Base-by-base conservation (phyloP, 352 stramenopile genomes). In the Phytophthora syringae region DNA sequence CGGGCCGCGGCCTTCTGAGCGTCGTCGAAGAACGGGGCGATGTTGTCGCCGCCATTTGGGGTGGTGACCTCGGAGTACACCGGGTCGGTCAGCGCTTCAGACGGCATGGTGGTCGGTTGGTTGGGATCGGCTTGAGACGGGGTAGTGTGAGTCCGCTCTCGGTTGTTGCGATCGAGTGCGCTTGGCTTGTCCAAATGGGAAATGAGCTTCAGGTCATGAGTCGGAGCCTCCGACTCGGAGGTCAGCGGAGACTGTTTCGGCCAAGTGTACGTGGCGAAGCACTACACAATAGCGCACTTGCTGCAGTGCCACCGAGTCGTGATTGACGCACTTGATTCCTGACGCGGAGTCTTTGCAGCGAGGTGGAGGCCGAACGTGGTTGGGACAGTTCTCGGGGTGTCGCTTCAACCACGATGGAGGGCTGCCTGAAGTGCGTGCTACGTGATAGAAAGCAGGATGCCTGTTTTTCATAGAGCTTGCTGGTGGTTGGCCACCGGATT, bases 41-140 rank as follows among this genome's bases (percentile, higher is more conserved):
- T 42, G n/a, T 61, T 64, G 44, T 56, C 56, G 44, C 9, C 22
- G 13, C 32, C 44, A 18, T 34, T 64, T 32, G 56, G 56, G 22
- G 56, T 64, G 21, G 45, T 55, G 32, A 45, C 45, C 56, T 64
- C 56, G 10, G 55, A 64, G 56, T 64, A 64, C 30, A 64, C 56
- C 12, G 44, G 44, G 45, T 64, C 56, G 22, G 45, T 64, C n/a
- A 57, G 56, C 2, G 44, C 56, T 56, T 64, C 34, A 24, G 56
- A 64, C 44, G 56, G 45, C 44, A 64, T 56, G 34, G 20, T 39
- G 32, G 12, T 1, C n/a, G n/a, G n/a, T n/a, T 39, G 32, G 5
- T 32, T 40, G 47, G 9, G 24, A 16, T 34, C 48, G 54, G 7
- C 18, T 45, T 37, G 42, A n/a, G 25, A 13, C 28, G 43, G 18